phyloP scores from a whole-genome alignment of 345 rosid genomes.

The Fremontodendron californicum region DNA sequence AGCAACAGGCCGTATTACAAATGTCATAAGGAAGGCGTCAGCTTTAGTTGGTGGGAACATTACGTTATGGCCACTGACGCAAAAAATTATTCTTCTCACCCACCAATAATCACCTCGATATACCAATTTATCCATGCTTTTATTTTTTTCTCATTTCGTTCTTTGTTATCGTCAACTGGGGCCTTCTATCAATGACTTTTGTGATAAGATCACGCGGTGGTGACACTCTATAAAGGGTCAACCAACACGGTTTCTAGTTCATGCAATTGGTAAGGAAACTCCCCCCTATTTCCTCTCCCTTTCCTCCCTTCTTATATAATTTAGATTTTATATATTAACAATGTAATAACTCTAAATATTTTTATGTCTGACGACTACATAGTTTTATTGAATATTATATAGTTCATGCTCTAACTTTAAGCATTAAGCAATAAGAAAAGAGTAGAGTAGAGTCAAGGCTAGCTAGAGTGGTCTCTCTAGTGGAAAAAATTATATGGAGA shows the following conservation, averaged over 20 bases:
- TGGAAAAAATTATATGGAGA: too few species aligned
- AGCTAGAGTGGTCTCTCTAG: too few species aligned
- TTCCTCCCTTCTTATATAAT: neutral
- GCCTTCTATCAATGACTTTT: neutral
- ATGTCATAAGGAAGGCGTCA: conserved; percentile 14
- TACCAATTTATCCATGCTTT: neutral
- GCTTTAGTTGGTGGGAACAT: conserved; percentile 8
- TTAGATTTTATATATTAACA: neutral
- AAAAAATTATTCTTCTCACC: conserved; percentile 4
- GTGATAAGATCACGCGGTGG: neutral
- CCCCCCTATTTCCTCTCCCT: neutral
- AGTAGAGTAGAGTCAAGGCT: neutral
- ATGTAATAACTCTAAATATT: neutral
- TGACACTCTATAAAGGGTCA: neutral
- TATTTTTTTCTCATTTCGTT: neutral
- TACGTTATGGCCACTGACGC: conserved; percentile 18
- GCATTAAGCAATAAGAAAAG: neutral
- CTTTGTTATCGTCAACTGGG: neutral
- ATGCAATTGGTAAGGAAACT: neutral
- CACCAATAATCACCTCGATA: neutral
- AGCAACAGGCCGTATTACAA: neutral
- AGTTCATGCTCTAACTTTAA: neutral
- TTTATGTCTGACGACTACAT: neutral
- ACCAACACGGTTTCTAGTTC: conserved; percentile 16
- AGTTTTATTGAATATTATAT: neutral